Evolutionary conservation across 768 basidiomycete genomes (phyloP), one percentile per base, ranked within the genome.

Genomic region (Agaricus blazei): DNA sequence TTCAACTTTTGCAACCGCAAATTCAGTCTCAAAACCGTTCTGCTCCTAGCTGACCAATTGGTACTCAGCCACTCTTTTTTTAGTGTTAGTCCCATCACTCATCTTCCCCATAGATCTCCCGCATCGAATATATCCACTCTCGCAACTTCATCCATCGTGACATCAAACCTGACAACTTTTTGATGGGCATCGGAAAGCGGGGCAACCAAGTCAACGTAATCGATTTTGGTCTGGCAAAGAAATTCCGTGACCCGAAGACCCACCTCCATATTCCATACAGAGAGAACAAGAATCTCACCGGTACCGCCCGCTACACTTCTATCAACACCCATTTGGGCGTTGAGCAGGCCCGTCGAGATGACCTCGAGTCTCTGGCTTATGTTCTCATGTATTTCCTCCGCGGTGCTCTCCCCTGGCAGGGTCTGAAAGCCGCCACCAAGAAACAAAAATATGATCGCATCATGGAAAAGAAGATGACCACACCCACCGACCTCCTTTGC

Each of bases 401-500:
- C 60, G 97, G 96, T 48, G 88, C 93, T 54, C 84, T 99, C 43
- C 96, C 96, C 31, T 99, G 96, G 96, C 97, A 99, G 72, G 97
- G 97, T 57, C 84, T 99, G 69, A 99, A 99, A 78, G 97, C 97
- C 58, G 96, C 96, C 40, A 99, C 97, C 57, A 99, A 99, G 92
- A 99, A 99, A 84, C 97, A 99, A 81, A 99, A 99, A 78, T 98
- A 98, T 72, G 97, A 98, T 74, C 88, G 97, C 58, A 99, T 99
- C 77, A 99, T 99, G 97, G 97, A 99, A 77, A 99, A 99, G 85
- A 99, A 99, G 85, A 98, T 99, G 94, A 98, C 97, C 37, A 97
- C 94, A 0, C 92, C 94, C 12, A 95, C 92, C 49, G 94, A 98
- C 69, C 79, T 96, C 56, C 85, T 99, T 28, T 98, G 96, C 78